Evolutionary conservation across 768 basidiomycete species (phyloP).

Genomic region (Leccinum uliginosum): DNA sequence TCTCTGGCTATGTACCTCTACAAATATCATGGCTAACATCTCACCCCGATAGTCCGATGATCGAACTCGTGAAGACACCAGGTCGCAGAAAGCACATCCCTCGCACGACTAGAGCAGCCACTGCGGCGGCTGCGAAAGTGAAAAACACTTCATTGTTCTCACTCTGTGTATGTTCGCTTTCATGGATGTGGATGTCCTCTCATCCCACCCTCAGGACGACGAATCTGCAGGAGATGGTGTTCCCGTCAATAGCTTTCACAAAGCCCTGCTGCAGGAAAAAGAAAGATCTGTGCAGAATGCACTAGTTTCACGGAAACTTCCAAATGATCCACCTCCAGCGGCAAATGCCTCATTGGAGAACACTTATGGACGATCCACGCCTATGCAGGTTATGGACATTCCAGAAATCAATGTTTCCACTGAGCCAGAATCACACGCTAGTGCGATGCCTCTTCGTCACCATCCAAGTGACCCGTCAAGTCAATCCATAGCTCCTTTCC

Average conservation of each 20-base stretch:
- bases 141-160: slow-evolving; percentile 38
- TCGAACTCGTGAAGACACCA: slow-evolving; percentile 82
- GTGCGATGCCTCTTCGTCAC: neutral
- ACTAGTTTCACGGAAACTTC: neutral
- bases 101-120: slow-evolving; percentile 45
- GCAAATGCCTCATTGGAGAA: neutral
- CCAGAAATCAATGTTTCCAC: slow-evolving; percentile 5
- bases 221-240: slow-evolving; percentile 36
- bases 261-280: slow-evolving; percentile 38
- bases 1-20: slow-evolving; percentile 13
- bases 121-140: slow-evolving; percentile 40
- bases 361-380: neutral
- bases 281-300: slow-evolving; percentile 11
- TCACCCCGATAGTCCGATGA: slow-evolving; percentile 48
- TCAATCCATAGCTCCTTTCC: slow-evolving; percentile 3
- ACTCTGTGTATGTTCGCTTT: slow-evolving; percentile 39
- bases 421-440: slow-evolving; percentile 2
- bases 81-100: slow-evolving; percentile 60
- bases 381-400: slow-evolving; percentile 5
- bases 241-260: slow-evolving; percentile 45
- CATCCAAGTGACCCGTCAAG: neutral
- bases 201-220: slow-evolving; percentile 31
- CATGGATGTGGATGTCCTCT: slow-evolving; percentile 1
- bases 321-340: neutral
- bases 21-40: neutral